These are phyloP conservation scores for Trametes cinnabarina DNA, from an alignment of 768 basidiomycete species.

Conservation along the genomic window DNA sequence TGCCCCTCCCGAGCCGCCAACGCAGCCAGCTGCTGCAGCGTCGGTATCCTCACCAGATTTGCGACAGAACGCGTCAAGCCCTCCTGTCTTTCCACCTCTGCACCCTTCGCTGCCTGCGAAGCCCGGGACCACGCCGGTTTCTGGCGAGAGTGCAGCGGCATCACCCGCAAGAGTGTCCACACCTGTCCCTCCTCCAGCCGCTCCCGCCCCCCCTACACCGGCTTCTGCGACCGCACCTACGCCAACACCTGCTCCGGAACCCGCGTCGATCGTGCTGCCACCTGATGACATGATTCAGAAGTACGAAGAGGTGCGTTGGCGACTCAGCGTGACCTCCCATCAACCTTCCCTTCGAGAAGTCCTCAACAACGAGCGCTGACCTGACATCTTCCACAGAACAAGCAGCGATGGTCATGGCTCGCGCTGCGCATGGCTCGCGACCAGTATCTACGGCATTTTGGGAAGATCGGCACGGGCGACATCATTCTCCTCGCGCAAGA, in stretches of 20 bases:
- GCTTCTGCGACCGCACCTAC: constrained; percentile 26
- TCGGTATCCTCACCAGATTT: constrained; percentile 18
- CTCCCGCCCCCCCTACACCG: constrained; percentile 14
- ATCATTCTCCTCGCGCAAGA: constrained; percentile 38
- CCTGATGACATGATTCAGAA: constrained; percentile 52
- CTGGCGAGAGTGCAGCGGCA: constrained; percentile 29
- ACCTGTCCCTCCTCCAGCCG: constrained; percentile 30
- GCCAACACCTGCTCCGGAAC: constrained; percentile 16
- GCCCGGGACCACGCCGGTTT: constrained; percentile 46
- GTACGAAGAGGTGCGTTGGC: constrained; percentile 57
- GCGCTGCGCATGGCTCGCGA: constrained; percentile 76
- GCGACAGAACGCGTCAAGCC: constrained; percentile 29
- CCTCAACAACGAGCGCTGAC: neutral
- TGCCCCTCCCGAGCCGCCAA: neutral
- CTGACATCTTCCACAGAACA: constrained; percentile 50
- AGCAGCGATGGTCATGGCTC: constrained; percentile 77
- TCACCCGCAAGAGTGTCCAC: constrained; percentile 19
- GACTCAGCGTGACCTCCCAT: constrained; percentile 9
- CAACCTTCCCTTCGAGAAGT: neutral
- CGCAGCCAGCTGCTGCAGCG: neutral
- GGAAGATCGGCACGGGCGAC: constrained; percentile 80
- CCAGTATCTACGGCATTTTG: constrained; percentile 70
- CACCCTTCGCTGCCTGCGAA: constrained; percentile 75
- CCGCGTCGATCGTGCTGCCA: constrained; percentile 25
- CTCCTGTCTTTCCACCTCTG: constrained; percentile 42